A percentile compares a stretch with the other conserved stretches of the same genome.
Conservation (phyloP, 2,329 filamentous ascomycete genomes). For the Colletotrichum theobromicola region DNA sequence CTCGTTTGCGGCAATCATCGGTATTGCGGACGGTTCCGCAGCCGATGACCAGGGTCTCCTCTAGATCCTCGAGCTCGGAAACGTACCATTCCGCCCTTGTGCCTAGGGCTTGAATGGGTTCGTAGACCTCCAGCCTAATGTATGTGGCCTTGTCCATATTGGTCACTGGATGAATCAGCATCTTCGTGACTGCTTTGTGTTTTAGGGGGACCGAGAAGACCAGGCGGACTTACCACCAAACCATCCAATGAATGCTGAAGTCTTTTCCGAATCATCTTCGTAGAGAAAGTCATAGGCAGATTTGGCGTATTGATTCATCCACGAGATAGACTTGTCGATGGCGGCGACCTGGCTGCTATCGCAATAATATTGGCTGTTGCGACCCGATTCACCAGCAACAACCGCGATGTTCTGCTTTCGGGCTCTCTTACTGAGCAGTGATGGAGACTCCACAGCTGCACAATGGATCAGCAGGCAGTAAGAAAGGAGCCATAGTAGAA, state of each 20-base stretch:
- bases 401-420: background rate
- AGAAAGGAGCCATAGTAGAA: background rate
- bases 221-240: background rate
- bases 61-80: background rate
- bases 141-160: background rate
- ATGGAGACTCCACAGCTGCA: background rate
- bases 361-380: background rate
- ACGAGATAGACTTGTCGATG: background rate
- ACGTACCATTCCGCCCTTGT: background rate
- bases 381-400: background rate
- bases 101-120: background rate
- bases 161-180: background rate
- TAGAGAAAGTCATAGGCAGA: background rate
- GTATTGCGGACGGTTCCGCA: background rate
- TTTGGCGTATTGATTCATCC: background rate
- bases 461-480: background rate
- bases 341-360: background rate
- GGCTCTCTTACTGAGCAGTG: background rate
- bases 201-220: background rate
- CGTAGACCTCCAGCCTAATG: background rate
- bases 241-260: background rate
- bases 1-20: background rate
- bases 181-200: background rate
- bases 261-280: background rate
- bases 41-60: background rate